A percentile compares a stretch with the other conserved stretches of the same genome.
These are phyloP conservation scores for Sapria himalayana DNA, from an alignment of 345 rosid species.

Conservation along the genomic window DNA sequence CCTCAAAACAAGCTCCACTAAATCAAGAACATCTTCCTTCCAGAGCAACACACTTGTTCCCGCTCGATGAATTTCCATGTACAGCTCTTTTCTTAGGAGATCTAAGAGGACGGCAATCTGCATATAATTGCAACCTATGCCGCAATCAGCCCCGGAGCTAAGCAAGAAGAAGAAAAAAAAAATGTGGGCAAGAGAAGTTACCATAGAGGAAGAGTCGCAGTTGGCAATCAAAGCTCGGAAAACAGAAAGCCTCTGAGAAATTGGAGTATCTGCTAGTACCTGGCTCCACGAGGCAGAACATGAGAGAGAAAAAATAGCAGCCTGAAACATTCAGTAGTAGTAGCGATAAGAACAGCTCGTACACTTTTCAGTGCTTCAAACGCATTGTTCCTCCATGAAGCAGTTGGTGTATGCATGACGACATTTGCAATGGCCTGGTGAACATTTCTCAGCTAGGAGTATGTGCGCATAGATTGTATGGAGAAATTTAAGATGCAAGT, in stretches of 20 bases:
- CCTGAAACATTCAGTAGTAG: too few species aligned
- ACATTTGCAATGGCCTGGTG: conserved; percentile 36
- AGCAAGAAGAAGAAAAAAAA: too few species aligned
- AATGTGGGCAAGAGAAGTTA: conserved; percentile 13
- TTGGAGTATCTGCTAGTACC: conserved; percentile 66
- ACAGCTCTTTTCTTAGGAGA: conserved; percentile 36
- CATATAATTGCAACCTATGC: conserved; percentile 8
- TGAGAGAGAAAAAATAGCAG: not conserved
- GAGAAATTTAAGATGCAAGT: too few species aligned
- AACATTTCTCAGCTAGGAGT: conserved; percentile 5
- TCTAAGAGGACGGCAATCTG: conserved; percentile 72
- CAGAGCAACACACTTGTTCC: conserved; percentile 13
- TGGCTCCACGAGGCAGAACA: conserved; percentile 13
- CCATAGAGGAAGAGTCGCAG: conserved; percentile 65
- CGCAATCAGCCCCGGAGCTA: too few species aligned
- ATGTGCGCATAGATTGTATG: too few species aligned
- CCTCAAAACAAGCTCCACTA: conserved; percentile 51
- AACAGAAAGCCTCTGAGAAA: conserved; percentile 33
- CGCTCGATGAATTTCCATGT: conserved; percentile 15
- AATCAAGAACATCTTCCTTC: conserved; percentile 32
- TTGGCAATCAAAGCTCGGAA: conserved; percentile 37
- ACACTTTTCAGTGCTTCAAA: conserved; percentile 63
- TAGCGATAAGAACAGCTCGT: too few species aligned
- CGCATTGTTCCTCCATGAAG: conserved; percentile 42
- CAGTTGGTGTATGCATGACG: conserved; percentile 31